Conservation (phyloP, 2,329 filamentous ascomycete genomes). For the Microdochium bolleyi region DNA sequence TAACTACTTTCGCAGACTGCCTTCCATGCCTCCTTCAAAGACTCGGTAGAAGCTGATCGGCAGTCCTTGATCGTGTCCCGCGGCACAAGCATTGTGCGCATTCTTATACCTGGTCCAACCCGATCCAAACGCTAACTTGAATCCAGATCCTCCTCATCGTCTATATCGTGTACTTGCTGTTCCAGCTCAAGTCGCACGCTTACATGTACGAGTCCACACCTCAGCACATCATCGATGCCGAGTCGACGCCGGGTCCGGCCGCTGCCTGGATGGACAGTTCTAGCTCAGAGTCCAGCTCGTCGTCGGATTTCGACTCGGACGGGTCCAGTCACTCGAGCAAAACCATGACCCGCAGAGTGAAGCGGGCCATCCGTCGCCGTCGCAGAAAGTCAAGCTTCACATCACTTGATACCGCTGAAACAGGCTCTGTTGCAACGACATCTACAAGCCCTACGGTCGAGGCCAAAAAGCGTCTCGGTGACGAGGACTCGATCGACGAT, state of each 20-base stretch:
- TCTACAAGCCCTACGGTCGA: not conserved
- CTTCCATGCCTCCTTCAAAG: slow-evolving; percentile 79
- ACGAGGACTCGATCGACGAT: not conserved
- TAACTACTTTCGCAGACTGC: slow-evolving; percentile 59
- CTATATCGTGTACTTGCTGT: slow-evolving; percentile 76
- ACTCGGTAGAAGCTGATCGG: slow-evolving; percentile 52
- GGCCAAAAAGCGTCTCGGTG: not conserved
- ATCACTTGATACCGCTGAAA: slow-evolving; percentile 50
- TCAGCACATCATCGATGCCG: slow-evolving; percentile 87
- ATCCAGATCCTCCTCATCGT: slow-evolving; percentile 65
- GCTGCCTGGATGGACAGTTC: slow-evolving; percentile 75
- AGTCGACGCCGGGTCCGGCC: slow-evolving; percentile 77
- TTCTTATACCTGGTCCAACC: not conserved
- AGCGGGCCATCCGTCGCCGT: slow-evolving; percentile 64
- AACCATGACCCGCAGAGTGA: slow-evolving; percentile 69
- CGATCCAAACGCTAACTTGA: slow-evolving; percentile 10
- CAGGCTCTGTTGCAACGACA: slow-evolving; percentile 12
- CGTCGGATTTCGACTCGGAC: slow-evolving; percentile 61
- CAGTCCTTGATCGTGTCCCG: slow-evolving; percentile 79
- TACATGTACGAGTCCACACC: slow-evolving; percentile 92
- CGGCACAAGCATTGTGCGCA: slow-evolving; percentile 73
- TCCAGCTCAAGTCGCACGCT: slow-evolving; percentile 85
- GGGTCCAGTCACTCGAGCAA: slow-evolving; percentile 50
- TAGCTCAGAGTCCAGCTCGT: slow-evolving; percentile 45
- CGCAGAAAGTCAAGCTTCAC: slow-evolving; percentile 71